A percentile compares a stretch with the other conserved stretches of the same genome.
These are phyloP conservation scores for Extremus antarcticus DNA, from an alignment of 495 filamentous ascomycete species.

Conservation along the genomic window DNA sequence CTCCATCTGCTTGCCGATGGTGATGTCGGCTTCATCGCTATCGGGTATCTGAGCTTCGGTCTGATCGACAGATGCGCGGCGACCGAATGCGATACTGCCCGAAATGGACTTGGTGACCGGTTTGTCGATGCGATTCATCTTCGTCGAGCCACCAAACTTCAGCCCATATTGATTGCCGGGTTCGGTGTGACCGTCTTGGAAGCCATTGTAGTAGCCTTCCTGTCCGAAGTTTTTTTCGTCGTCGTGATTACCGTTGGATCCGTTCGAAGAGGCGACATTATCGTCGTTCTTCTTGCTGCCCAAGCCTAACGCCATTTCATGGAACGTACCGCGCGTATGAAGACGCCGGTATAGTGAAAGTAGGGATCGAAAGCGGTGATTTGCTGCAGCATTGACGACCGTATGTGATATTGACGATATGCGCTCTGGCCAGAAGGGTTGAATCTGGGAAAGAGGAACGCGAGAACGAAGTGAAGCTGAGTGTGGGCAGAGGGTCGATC, in stretches of 20 bases:
- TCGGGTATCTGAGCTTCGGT: slow-evolving; percentile 18
- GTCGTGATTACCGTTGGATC: not conserved
- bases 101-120: slow-evolving; percentile 12
- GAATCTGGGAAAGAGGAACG: not conserved
- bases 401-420: not conserved
- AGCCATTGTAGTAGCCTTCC: slow-evolving; percentile 18
- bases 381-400: slow-evolving; percentile 36
- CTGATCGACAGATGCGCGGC: slow-evolving; percentile 23
- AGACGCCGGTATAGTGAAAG: slow-evolving; percentile 28
- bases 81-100: not conserved
- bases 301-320: slow-evolving; percentile 43
- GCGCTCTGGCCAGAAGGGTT: not conserved
- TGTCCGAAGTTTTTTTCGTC: slow-evolving; percentile 1
- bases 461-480: not conserved
- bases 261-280: too few species aligned
- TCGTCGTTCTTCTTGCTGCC: not conserved
- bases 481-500: not conserved
- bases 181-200: slow-evolving; percentile 11
- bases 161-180: too few species aligned
- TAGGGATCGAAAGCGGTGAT: slow-evolving; percentile 26
- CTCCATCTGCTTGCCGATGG: slow-evolving; percentile 63
- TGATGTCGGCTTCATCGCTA: slow-evolving; percentile 31
- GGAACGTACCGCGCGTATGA: slow-evolving; percentile 32
- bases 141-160: slow-evolving; percentile 14
- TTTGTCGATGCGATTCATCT: slow-evolving; percentile 25